Evolutionary conservation across 2,329 filamentous ascomycete species (phyloP), one percentile per base, ranked within the genome.

Genomic region (Didymella segeticola): DNA sequence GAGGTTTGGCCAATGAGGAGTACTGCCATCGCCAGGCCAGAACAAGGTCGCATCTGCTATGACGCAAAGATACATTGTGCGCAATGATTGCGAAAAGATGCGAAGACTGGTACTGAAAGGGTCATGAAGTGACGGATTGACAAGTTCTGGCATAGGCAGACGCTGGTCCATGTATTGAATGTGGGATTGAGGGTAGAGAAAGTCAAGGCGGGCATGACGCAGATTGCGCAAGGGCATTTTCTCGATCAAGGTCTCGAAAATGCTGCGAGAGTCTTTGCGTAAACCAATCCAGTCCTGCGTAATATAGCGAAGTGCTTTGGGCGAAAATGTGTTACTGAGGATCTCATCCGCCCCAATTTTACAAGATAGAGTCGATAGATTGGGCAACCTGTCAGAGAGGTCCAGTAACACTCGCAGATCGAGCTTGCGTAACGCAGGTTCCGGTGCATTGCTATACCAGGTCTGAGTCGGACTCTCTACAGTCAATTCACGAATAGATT

Each of bases 41-140:
- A 67, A 67, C n/a, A 65, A 45, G 6, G 52, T 58, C 33, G 47
- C 36, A 29, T 65, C 64, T 8, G 52, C 54, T n/a, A 55, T 11
- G 5, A 57, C 51, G n/a, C 48, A 30, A 14, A 63, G 23, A 6
- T 41, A 15, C n/a, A 65, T 15, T 9, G 43, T 46, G 11, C 50
- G 49, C 10, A 67, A 49, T 9, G 59, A 48, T 15, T 64, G 45
- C 7, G 61, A 62, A 4, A 67, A 42, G 4, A 51, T 23, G 14
- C 50, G 62, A 4, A 65, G 43, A 34, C 58, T 58, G 15, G 51
- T 38, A 34, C 63, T 67, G 41, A 65, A 64, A n/a, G 46, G 55
- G 38, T 67, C 61, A 14, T 43, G 22, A 11, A 20, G 17, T 17
- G 51, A 29, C n/a, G 63, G 58, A 12, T n/a, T 17, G 2, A 57